Conservation (phyloP, 2,329 filamentous ascomycete species). For the Blastomyces parvus region DNA sequence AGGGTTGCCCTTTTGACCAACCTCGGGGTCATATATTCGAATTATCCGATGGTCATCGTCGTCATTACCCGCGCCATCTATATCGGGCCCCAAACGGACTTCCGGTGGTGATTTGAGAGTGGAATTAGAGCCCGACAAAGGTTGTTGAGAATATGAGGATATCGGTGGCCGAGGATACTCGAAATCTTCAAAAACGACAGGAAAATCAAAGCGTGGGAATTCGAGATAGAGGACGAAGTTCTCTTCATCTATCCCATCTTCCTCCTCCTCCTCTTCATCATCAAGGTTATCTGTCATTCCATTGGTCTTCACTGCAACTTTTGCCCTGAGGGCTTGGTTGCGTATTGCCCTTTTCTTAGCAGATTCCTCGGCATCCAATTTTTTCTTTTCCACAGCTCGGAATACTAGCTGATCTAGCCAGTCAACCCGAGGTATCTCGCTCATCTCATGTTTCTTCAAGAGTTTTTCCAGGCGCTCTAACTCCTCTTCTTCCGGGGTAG, state of each 20-base stretch:
- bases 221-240: constrained; percentile 82
- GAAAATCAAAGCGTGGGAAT: constrained; percentile 88
- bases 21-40: constrained; percentile 85
- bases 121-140: constrained; percentile 56
- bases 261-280: constrained; percentile 27
- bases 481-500: constrained; percentile 67
- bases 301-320: constrained; percentile 20
- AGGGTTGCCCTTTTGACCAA: constrained; percentile 80
- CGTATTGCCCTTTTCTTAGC: constrained; percentile 47
- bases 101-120: constrained; percentile 73
- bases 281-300: constrained; percentile 9
- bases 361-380: constrained; percentile 54
- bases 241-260: constrained; percentile 38
- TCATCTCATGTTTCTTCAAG: constrained; percentile 97
- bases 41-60: constrained; percentile 52
- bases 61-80: constrained; percentile 55
- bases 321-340: constrained; percentile 28
- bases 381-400: constrained; percentile 72
- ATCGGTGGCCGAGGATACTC: constrained; percentile 82
- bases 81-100: constrained; percentile 82
- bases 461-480: constrained; percentile 79
- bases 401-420: constrained; percentile 97
- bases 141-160: constrained; percentile 59
- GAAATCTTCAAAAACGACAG: constrained; percentile 87
- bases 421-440: constrained; percentile 81